phyloP scores from a whole-genome alignment of 371 early-diverging fungal genomes.

The Amoeboaphelidium occidentale region DNA sequence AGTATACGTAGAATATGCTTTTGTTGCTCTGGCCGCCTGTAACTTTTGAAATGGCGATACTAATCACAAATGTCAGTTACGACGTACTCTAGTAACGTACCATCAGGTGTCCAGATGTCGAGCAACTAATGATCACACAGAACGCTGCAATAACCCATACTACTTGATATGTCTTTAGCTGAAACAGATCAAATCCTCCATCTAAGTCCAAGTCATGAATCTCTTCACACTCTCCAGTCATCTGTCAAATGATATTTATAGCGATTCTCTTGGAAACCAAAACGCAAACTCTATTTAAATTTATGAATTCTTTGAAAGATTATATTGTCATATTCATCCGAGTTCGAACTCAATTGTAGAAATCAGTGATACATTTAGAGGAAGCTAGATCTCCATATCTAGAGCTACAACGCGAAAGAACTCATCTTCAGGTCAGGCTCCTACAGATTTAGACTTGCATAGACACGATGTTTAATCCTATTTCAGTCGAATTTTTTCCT shows the following conservation, averaged over 20 bases:
- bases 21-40: not conserved
- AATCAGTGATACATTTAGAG: too few relatives aligned
- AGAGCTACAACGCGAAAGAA: too few relatives aligned
- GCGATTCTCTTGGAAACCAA: not conserved
- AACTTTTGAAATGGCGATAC: not conserved
- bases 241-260: not conserved
- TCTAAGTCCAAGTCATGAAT: not conserved
- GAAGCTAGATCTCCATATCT: too few relatives aligned
- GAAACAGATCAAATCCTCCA: not conserved
- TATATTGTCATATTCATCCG: not conserved
- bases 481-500: too few relatives aligned
- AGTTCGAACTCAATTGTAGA: not conserved
- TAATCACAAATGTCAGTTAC: not conserved
- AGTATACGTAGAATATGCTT: conserved; percentile 15
- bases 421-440: too few relatives aligned
- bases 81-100: not conserved
- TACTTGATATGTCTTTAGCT: not conserved
- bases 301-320: not conserved
- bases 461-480: too few relatives aligned
- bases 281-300: not conserved
- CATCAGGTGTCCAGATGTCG: too few relatives aligned
- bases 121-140: too few relatives aligned
- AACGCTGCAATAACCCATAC: not conserved
- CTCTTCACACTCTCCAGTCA: not conserved
- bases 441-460: too few relatives aligned